Conservation (phyloP, 1,284 basidiomycete genomes). For the Austroboletus novae-zelandiae region DNA sequence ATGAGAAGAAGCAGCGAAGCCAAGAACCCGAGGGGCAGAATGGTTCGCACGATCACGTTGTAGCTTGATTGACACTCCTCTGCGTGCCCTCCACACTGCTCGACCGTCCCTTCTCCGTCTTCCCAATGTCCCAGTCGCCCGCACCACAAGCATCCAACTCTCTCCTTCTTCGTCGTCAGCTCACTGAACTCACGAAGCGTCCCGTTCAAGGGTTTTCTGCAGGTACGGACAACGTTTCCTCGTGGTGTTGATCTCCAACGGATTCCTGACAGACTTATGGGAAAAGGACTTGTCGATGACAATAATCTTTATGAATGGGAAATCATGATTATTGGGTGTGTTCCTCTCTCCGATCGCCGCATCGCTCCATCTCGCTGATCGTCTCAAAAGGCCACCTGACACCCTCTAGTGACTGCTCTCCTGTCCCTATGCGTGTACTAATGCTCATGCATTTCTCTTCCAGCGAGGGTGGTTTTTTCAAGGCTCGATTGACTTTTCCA, state of each 20-base stretch:
- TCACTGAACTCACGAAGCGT: conserved; percentile 82
- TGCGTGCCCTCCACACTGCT: neutral
- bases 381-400: conserved; percentile 68
- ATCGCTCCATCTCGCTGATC: conserved; percentile 18
- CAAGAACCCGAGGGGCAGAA: too few species aligned
- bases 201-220: conserved; percentile 95
- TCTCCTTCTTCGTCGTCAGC: conserved; percentile 77
- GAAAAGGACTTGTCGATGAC: conserved; percentile 85
- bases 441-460: conserved; percentile 8
- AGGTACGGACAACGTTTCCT: conserved; percentile 46
- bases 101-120: neutral
- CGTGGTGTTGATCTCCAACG: conserved; percentile 25
- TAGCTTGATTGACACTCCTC: neutral
- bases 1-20: too few species aligned
- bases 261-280: conserved; percentile 32
- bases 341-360: conserved; percentile 13
- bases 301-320: conserved; percentile 94
- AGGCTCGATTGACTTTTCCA: conserved; percentile 85
- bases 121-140: conserved; percentile 48
- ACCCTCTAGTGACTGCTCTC: conserved; percentile 76
- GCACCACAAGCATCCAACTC: conserved; percentile 54
- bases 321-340: conserved; percentile 88
- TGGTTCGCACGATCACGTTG: conserved; percentile 27
- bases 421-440: conserved; percentile 1
- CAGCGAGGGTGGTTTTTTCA: conserved; percentile 92